Percentiles rank a stretch among this genome's conserved stretches.
phyloP scores from a whole-genome alignment of 225 moss, liverwort and hornwort genomes.

The Climacium dendroides region DNA sequence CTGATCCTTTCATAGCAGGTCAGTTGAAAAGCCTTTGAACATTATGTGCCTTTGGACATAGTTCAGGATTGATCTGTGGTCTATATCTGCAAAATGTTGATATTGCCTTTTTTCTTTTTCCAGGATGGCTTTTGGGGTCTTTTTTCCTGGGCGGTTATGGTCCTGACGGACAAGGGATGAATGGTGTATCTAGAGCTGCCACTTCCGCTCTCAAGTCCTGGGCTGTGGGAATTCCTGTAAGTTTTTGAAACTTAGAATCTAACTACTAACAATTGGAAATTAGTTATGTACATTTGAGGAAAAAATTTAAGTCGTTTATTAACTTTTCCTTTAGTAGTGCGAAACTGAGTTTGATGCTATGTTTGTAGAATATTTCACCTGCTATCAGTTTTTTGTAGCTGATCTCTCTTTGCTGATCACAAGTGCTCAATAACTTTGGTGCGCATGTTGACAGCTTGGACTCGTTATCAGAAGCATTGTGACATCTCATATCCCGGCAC shows the following conservation, averaged over 20 bases:
- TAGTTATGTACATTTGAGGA: background rate
- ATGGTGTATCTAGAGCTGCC: slow-evolving; percentile 55
- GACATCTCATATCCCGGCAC: slow-evolving; percentile 75
- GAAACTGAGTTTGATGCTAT: background rate
- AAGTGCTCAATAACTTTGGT: background rate
- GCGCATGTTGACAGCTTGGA: slow-evolving; percentile 47
- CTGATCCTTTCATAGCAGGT: slow-evolving; percentile 95
- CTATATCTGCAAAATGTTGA: background rate
- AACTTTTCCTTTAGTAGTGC: background rate
- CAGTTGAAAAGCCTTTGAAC: background rate
- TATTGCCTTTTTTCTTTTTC: background rate
- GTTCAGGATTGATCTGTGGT: background rate
- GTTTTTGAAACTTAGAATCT: background rate
- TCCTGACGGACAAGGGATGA: slow-evolving; percentile 76
- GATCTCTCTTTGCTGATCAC: background rate
- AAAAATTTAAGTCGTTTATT: background rate
- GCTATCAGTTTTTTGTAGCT: background rate
- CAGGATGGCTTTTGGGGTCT: slow-evolving; percentile 82
- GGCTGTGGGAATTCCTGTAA: slow-evolving; percentile 81
- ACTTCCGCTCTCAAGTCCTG: slow-evolving; percentile 71
- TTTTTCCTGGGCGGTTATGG: slow-evolving; percentile 86
- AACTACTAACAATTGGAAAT: background rate
- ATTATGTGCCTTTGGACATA: background rate
- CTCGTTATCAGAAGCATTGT: slow-evolving; percentile 64
- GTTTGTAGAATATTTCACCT: background rate